Evolutionary conservation across 2,329 filamentous ascomycete genomes (phyloP).

Genomic region (Albifimbria verrucaria): DNA sequence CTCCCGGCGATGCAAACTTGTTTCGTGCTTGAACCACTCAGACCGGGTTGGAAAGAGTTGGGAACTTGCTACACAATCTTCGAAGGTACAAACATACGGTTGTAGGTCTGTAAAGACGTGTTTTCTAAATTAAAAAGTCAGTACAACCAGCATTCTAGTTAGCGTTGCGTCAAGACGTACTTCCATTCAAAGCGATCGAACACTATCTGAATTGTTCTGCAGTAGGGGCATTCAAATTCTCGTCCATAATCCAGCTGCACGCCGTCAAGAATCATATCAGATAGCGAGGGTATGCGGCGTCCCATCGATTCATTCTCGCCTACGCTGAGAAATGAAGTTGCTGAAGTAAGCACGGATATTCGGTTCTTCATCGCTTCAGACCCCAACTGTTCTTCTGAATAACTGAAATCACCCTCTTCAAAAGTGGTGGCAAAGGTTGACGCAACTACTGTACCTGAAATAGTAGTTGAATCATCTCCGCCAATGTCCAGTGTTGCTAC

Average conservation of each 20-base stretch:
- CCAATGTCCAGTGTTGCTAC: not conserved
- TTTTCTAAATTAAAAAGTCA: not conserved
- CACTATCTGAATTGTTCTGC: conserved; percentile 4
- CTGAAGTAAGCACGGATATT: conserved; percentile 1
- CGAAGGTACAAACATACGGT: conserved; percentile 7
- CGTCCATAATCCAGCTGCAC: conserved; percentile 3
- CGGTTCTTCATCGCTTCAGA: not conserved
- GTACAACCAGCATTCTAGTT: not conserved
- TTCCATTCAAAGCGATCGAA: conserved; percentile 4
- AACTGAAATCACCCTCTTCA: not conserved
- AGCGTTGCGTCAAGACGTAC: not conserved
- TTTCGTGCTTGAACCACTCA: conserved; percentile 6
- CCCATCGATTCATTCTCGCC: not conserved
- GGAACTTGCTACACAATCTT: not conserved
- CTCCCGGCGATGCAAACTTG: not conserved
- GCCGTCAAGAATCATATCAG: conserved; percentile 2
- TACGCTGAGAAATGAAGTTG: conserved; percentile 3
- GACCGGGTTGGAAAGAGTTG: conserved; percentile 1
- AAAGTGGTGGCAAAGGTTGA: conserved; percentile 5
- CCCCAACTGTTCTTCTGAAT: not conserved
- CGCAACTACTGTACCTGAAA: not conserved
- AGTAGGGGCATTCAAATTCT: conserved; percentile 6
- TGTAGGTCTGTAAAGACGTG: conserved; percentile 5
- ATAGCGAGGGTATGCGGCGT: conserved; percentile 3
- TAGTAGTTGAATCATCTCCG: not conserved